These are phyloP conservation scores for Pseudonectria buxi DNA, from an alignment of 2,329 filamentous ascomycete species.

Conservation along the genomic window DNA sequence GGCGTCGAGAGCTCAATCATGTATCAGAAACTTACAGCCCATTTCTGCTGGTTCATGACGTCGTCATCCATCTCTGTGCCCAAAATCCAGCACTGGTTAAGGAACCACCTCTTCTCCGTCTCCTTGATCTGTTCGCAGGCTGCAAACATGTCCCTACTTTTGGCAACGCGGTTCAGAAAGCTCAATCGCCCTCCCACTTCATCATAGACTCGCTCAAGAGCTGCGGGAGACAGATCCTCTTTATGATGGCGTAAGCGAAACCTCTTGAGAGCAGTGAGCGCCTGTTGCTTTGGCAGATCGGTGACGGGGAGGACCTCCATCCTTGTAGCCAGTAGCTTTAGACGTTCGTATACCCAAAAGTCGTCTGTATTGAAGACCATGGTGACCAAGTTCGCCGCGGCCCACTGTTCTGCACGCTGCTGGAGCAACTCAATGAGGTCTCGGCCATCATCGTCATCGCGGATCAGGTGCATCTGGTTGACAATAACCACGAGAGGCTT, in stretches of 20 bases:
- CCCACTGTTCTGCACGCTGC: constrained; percentile 94
- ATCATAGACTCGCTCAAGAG: constrained; percentile 75
- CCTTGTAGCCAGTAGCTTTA: constrained; percentile 86
- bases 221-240: constrained; percentile 48
- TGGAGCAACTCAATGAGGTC: constrained; percentile 92
- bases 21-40: constrained; percentile 56
- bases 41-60: constrained; percentile 97
- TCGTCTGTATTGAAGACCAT: constrained; percentile 95
- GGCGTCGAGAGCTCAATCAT: not conserved
- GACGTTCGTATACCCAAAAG: constrained; percentile 94
- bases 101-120: constrained; percentile 68
- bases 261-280: constrained; percentile 66
- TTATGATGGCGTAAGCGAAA: constrained; percentile 76
- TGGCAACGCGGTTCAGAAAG: constrained; percentile 86
- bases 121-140: constrained; percentile 70
- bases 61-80: constrained; percentile 83
- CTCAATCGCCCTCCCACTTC: constrained; percentile 81
- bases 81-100: constrained; percentile 70
- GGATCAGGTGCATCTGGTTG: constrained; percentile 85
- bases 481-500: constrained; percentile 84
- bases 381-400: constrained; percentile 82
- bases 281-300: constrained; percentile 73
- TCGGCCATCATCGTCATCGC: constrained; percentile 87
- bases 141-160: constrained; percentile 68
- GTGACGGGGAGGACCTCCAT: constrained; percentile 89